Percentiles rank a stretch among this genome's conserved stretches.
phyloP scores from a whole-genome alignment of 305 asterid species.

The Solanum hybrid region DNA sequence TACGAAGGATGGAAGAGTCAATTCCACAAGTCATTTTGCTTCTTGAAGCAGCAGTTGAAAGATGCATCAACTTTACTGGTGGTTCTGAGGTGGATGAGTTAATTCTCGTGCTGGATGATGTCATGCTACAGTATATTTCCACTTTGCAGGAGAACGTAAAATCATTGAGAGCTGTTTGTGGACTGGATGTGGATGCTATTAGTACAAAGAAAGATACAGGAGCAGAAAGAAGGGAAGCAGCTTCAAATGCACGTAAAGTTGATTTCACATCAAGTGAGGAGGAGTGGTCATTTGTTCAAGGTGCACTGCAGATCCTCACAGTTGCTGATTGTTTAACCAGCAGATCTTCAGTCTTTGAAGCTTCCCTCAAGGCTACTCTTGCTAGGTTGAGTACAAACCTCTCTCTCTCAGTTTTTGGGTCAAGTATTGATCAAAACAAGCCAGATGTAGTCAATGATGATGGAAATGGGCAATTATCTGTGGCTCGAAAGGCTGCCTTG shows the following conservation, averaged over 20 bases:
- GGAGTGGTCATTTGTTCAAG: conserved; percentile 97
- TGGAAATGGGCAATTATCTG: conserved; percentile 53
- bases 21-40: conserved; percentile 79
- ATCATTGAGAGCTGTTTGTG: conserved; percentile 78
- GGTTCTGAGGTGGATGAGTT: conserved; percentile 97
- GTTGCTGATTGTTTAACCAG: conserved; percentile 90
- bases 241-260: conserved; percentile 50
- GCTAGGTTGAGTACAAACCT: conserved; percentile 88
- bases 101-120: conserved; percentile 79
- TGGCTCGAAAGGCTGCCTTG: conserved; percentile 80
- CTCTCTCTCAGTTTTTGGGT: conserved; percentile 52
- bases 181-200: conserved; percentile 59
- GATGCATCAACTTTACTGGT: conserved; percentile 93
- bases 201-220: conserved; percentile 72
- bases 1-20: conserved; percentile 96
- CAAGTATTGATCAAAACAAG: conserved; percentile 54
- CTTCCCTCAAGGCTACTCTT: conserved; percentile 89
- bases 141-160: conserved; percentile 80
- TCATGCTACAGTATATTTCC: conserved; percentile 71
- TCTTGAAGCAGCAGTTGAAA: conserved; percentile 92
- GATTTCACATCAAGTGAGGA: conserved; percentile 83
- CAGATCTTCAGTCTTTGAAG: conserved; percentile 93
- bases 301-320: conserved; percentile 90
- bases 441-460: conserved; percentile 44
- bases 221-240: conserved; percentile 61